phyloP scores from a whole-genome alignment of 2,329 filamentous ascomycete genomes.

The Verticillium tricorpus region DNA sequence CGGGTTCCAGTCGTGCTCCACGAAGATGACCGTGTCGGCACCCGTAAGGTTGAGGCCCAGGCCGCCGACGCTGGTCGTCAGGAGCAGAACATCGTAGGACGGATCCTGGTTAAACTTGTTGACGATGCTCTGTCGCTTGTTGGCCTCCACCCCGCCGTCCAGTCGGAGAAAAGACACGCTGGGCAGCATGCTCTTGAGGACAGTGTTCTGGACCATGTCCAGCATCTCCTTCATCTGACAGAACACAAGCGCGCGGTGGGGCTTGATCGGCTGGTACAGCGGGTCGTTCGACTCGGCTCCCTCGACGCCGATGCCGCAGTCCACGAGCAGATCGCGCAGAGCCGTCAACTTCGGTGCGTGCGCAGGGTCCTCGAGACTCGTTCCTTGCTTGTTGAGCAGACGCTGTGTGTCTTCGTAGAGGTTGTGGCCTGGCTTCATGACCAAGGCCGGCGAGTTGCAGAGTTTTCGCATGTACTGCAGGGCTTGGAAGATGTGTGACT shows the following conservation, averaged over 20 bases:
- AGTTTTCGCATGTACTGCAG: slow-evolving; percentile 99
- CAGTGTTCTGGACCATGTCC: slow-evolving; percentile 95
- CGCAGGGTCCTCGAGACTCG: slow-evolving; percentile 74
- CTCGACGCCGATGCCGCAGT: slow-evolving; percentile 90
- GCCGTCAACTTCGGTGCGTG: slow-evolving; percentile 94
- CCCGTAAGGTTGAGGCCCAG: slow-evolving; percentile 93
- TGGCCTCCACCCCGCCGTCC: slow-evolving; percentile 88
- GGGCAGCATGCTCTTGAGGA: slow-evolving; percentile 85
- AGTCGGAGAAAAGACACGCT: slow-evolving; percentile 91
- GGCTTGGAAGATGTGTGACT: slow-evolving; percentile 98
- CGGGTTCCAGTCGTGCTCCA: slow-evolving; percentile 99
- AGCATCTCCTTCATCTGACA: slow-evolving; percentile 99
- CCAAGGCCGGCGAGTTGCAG: slow-evolving; percentile 93
- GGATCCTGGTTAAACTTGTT: slow-evolving; percentile 99
- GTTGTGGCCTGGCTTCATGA: slow-evolving; percentile 90
- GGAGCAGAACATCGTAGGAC: slow-evolving; percentile 86
- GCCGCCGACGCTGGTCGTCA: slow-evolving; percentile 94
- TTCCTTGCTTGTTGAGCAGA: slow-evolving; percentile 72
- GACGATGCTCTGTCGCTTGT: slow-evolving; percentile 92
- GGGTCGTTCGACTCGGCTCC: slow-evolving; percentile 55
- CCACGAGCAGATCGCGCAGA: slow-evolving; percentile 87
- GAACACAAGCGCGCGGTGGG: slow-evolving; percentile 93
- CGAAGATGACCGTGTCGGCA: slow-evolving; percentile 97
- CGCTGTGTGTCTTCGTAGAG: slow-evolving; percentile 85
- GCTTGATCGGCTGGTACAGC: slow-evolving; percentile 79